Percentiles rank a stretch among this genome's conserved stretches.
phyloP scores from a whole-genome alignment of 352 stramenopile species.

The Globisporangium polare region DNA sequence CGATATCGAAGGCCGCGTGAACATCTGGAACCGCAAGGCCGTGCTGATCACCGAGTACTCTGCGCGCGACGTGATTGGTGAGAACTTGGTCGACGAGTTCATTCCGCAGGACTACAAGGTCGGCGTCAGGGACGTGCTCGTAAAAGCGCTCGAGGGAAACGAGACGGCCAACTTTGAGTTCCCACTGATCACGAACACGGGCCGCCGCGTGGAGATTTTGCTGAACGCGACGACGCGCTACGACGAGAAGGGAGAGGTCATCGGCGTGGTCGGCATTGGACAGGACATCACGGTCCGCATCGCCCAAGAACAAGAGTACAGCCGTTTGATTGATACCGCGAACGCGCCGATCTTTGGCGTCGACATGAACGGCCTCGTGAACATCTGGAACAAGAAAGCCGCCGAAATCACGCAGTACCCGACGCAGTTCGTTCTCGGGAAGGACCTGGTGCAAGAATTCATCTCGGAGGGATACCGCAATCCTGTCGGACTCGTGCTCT shows the following conservation, averaged over 20 bases:
- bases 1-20: conserved; percentile 75
- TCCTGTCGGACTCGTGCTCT: background rate
- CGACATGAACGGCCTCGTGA: conserved; percentile 53
- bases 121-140: conserved; percentile 58
- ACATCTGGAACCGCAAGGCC: conserved; percentile 91
- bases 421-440: background rate
- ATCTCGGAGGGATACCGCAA: background rate
- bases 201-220: conserved; percentile 71
- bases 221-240: conserved; percentile 82
- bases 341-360: conserved; percentile 82
- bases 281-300: conserved; percentile 82
- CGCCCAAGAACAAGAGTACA: conserved; percentile 87
- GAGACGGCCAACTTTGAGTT: conserved; percentile 87
- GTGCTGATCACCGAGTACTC: conserved; percentile 89
- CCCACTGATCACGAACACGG: conserved; percentile 80
- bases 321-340: conserved; percentile 64
- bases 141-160: conserved; percentile 52
- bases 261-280: conserved; percentile 78
- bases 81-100: conserved; percentile 87
- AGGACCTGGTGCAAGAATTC: background rate
- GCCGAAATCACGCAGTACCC: background rate
- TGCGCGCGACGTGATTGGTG: conserved; percentile 84
- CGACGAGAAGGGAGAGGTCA: conserved; percentile 75
- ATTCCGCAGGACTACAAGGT: conserved; percentile 73
- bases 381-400: conserved; percentile 80